Evolutionary conservation across 1,284 basidiomycete genomes (phyloP), one percentile per base, ranked within the genome.

Genomic region (Melampsora americana): DNA sequence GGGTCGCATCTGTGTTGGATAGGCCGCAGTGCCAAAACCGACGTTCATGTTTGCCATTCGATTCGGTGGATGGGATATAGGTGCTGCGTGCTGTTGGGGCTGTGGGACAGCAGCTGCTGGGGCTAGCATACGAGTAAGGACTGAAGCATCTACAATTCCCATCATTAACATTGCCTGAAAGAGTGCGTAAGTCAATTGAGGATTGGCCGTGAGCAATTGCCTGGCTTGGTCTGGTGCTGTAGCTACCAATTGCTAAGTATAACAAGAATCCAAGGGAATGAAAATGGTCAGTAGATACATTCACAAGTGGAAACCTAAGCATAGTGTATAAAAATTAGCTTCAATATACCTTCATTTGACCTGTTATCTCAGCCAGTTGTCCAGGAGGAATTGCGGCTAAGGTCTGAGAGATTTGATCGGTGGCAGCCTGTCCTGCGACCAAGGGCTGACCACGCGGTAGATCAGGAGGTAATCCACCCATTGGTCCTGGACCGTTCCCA

Each of bases 101-200:
- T 72, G 69, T 50, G 61, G 48, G n/a, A 39, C 39, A 32, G 66
- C 48, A n/a, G 64, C 62, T 7, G 69, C 32, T 61, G 71, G 67
- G 2, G 72, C 71, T 18, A 78, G 50, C 81, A 86, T 80, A 80
- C 89, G 88, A 81, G 89, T 86, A 1, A 98, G 86, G 68, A 97
- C 89, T 1, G 88, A 87, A 0, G 91, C 88, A 79, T 98, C 95
- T 65, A 99, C 92, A 30, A 99, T 92, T 82, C 95, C 93, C 87
- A 96, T 92, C 77, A 97, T 86, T 5, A 99, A 85, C 81, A 99
- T 88, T 0, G 93, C 92, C 84, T 98, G 95, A 85, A 99, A 98
- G 23, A 99, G 87, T 0, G 95, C 95, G 82, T 98, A 99, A 1
- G 93, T 90, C 20, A 97, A 87, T 84, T 99, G 95, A 18, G 96